Base-by-base conservation (phyloP, 805 yeast genomes). In the Yamadazyma philogaea region DNA sequence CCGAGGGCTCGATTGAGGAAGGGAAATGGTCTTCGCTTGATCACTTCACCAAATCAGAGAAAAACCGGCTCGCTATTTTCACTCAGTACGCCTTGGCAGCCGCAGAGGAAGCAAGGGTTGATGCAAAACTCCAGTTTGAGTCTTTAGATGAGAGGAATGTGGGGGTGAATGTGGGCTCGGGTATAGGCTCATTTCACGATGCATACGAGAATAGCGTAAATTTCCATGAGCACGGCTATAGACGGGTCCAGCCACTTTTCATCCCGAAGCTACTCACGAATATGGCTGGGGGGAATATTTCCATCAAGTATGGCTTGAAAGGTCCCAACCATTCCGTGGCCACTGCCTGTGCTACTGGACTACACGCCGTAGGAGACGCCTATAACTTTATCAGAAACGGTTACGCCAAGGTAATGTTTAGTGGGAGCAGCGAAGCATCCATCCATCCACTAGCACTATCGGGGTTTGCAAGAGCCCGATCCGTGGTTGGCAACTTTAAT, bases 331-430 rank as follows among this genome's bases (percentile, higher is more conserved):
- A 90, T 57, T 70, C 95, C 0, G 93, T 81, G 0, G 78, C 96
- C 1, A 89, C 98, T 0, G 99, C 99, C 0, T 93, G 99, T 68
- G 96, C 99, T 3, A 89, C 99, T 0, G 99, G 99, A 0, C 77
- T 84, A 21, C 95, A 93, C 56, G 77, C 96, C 0, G 82, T 93
- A 37, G 98, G 98, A 3, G 99, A 93, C 58, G 97, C 96, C 0
- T 77, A 73, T 51, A 78, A 90, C 54, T 82, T 90, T 53, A 87
- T 93, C 45, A 67, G 74, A 46, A 81, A 81, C 43, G 95, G 87
- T 3, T 84, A 85, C 64, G 87, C 91, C 8, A 83, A 89, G 51
- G 87, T 84, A 3, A 86, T 90, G 81, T 72, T 93, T 7, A 93
- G 96, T 7, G 99, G 99, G n/a, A 95, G 96, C 1, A 70, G 96